Evolutionary conservation across 176 grass and related monocot species (phyloP), one percentile per base, ranked within the genome.

Genomic region (Pontederia paniculata): DNA sequence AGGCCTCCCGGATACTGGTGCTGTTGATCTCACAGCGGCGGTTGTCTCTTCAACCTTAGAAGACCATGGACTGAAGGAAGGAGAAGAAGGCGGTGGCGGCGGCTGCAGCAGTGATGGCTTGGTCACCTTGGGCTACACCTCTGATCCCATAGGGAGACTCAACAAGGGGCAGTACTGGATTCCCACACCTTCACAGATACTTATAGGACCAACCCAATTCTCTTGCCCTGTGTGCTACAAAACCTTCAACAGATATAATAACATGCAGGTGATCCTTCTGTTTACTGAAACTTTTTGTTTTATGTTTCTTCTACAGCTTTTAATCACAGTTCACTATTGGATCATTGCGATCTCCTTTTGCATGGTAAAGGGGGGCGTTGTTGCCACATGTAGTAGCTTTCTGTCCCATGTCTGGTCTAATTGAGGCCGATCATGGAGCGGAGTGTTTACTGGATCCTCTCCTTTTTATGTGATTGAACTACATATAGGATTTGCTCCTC

Each of bases 81-180:
- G 76, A 22, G 86, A 87, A 47, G 81, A 81, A 8, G 75, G 66
- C 9, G 77, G 75, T 57, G 77, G 66, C 54, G 55, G 41, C 10
- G 71, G 66, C n/a, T n/a, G n/a, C 17, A 59, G 63, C 21, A 65
- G 52, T 7, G 76, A 83, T 17, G 82, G 83, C 42, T 51, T 76
- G 50, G 80, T 81, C 45, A 79, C 86, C 23, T 52, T 97, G 65
- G 83, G 86, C 18, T 97, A 83, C 76, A 59, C 69, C 18, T 71
- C 89, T 12, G 89, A 82, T 57, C 81, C 89, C 62, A 87, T 97
- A 57, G 91, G 91, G 28, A 87, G 63, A 80, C 91, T 97, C 23
- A 97, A 90, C 86, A 97, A 97, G 61, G 91, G 91, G 12, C 91
- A 97, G 74, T 90, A 97, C 57, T 97, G 91, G 91, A 97, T 97